Conservation (phyloP, 768 basidiomycete species). For the Agaricus blazei region DNA sequence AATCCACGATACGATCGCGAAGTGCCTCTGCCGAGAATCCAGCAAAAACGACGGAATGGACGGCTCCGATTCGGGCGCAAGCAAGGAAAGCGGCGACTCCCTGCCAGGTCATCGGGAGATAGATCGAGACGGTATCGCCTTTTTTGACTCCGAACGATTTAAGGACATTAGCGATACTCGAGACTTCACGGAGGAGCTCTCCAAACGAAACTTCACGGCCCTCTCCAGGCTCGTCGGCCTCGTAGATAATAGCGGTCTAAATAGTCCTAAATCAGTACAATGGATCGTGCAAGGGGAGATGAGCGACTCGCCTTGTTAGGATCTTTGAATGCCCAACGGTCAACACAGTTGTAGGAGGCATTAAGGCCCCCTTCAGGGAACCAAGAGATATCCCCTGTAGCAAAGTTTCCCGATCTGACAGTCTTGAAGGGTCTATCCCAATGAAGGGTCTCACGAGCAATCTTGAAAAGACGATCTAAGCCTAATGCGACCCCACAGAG, state of each 20-base stretch:
- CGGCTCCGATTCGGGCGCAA: conserved; percentile 93
- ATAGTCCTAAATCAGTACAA: not conserved
- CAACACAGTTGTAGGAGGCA: conserved; percentile 96
- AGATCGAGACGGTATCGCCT: conserved; percentile 91
- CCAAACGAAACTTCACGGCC: conserved; percentile 74
- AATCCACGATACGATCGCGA: conserved; percentile 88
- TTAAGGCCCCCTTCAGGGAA: conserved; percentile 94
- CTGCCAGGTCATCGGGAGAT: conserved; percentile 94
- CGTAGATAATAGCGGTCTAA: conserved; percentile 94
- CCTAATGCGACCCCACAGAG: not conserved
- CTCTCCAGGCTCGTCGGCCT: conserved; percentile 90
- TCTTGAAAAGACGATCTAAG: conserved; percentile 27
- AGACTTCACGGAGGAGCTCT: conserved; percentile 88
- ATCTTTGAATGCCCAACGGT: conserved; percentile 89
- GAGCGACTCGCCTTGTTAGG: conserved; percentile 60
- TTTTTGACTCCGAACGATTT: conserved; percentile 87
- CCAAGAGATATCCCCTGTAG: conserved; percentile 87
- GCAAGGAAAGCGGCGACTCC: conserved; percentile 96
- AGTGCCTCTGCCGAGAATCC: conserved; percentile 95
- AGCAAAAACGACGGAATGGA: conserved; percentile 97
- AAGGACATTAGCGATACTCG: conserved; percentile 86
- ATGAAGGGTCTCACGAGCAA: conserved; percentile 70
- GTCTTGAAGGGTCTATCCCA: conserved; percentile 91
- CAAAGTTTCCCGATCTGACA: conserved; percentile 78
- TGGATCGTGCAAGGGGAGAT: not conserved